phyloP scores from a whole-genome alignment of 2,329 filamentous ascomycete species.

The Aureobasidium musti region DNA sequence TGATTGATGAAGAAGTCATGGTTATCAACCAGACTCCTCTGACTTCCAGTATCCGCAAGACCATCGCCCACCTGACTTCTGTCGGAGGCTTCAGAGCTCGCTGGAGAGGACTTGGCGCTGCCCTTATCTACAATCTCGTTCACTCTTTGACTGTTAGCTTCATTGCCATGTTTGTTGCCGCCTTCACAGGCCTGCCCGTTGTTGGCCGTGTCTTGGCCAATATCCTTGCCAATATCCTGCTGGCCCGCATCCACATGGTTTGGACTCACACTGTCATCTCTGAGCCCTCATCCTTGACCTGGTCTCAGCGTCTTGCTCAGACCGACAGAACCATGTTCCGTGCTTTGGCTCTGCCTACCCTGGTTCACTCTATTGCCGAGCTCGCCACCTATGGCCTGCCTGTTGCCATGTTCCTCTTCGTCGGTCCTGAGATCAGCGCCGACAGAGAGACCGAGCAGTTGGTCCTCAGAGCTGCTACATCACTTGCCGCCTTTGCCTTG shows the following conservation, averaged over 20 bases:
- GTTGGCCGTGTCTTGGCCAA: constrained; percentile 44
- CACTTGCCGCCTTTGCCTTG: constrained; percentile 40
- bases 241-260: constrained; percentile 69
- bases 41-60: constrained; percentile 61
- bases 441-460: constrained; percentile 39
- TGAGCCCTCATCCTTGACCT: constrained; percentile 59
- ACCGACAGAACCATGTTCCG: constrained; percentile 32
- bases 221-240: constrained; percentile 60
- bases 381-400: constrained; percentile 53
- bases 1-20: constrained; percentile 45
- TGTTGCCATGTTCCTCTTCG: constrained; percentile 35
- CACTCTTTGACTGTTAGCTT: constrained; percentile 43
- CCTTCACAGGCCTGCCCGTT: constrained; percentile 50
- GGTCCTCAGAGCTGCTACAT: constrained; percentile 35
- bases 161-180: constrained; percentile 47
- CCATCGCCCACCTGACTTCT: constrained; percentile 60
- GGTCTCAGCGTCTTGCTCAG: constrained; percentile 67
- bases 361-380: constrained; percentile 62
- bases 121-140: constrained; percentile 41
- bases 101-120: constrained; percentile 42
- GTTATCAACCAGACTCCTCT: constrained; percentile 59
- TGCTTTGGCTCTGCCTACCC: constrained; percentile 34
- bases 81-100: constrained; percentile 42
- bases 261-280: constrained; percentile 90
- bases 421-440: constrained; percentile 31